phyloP scores from a whole-genome alignment of 306 rosid species.

The Echinosophora koreensis region DNA sequence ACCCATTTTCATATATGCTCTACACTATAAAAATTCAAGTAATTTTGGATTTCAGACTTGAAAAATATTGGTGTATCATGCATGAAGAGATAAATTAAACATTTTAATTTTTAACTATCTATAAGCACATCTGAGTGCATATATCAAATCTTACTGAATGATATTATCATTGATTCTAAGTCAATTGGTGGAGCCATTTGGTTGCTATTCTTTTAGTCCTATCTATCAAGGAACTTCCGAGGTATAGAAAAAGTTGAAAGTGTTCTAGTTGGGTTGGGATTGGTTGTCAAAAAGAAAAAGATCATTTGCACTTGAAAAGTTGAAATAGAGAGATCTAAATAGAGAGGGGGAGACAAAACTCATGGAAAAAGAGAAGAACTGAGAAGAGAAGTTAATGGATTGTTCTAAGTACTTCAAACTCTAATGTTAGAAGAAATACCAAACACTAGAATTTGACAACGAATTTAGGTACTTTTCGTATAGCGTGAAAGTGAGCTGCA shows the following conservation, averaged over 20 bases:
- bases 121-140: background rate
- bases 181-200: background rate
- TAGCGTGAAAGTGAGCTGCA: background rate
- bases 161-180: background rate
- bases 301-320: background rate
- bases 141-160: background rate
- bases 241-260: background rate
- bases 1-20: background rate
- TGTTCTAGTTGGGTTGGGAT: background rate
- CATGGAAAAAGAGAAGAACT: background rate
- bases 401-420: constrained; percentile 10
- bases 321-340: constrained; percentile 10
- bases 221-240: background rate
- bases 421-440: background rate
- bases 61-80: background rate
- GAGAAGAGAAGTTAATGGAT: background rate
- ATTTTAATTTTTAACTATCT: background rate
- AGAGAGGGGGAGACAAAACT: background rate
- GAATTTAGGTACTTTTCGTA: background rate
- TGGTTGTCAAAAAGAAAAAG: background rate
- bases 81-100: background rate
- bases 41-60: background rate
- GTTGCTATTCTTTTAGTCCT: background rate
- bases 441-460: background rate
- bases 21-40: background rate